Conservation (phyloP, 768 basidiomycete species). For the Neoboletus brunneissimus region DNA sequence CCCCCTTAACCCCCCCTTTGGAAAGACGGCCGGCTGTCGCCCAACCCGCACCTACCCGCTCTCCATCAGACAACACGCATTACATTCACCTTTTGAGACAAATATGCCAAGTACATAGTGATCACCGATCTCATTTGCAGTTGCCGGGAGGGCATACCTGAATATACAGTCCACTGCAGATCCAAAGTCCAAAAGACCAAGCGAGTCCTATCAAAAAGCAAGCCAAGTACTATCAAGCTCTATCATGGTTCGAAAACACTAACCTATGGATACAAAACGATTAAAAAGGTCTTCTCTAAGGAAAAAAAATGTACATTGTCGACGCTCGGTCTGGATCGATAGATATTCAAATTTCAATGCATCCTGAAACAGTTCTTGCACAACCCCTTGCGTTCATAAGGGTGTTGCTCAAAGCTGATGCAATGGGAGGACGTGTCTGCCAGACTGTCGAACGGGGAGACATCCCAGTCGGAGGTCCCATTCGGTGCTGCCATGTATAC, state of each 20-base stretch:
- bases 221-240: background rate
- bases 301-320: background rate
- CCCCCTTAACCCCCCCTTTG: too few relatives aligned
- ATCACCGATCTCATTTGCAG: background rate
- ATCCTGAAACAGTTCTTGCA: slow-evolving; percentile 66
- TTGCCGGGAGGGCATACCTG: background rate
- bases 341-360: slow-evolving; percentile 37
- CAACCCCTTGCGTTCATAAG: slow-evolving; percentile 61
- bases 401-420: slow-evolving; percentile 59
- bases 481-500: slow-evolving; percentile 31
- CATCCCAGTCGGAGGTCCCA: slow-evolving; percentile 37
- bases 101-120: background rate
- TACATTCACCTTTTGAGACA: background rate
- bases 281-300: background rate
- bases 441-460: slow-evolving; percentile 66
- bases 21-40: too few relatives aligned
- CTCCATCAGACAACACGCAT: background rate
- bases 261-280: slow-evolving; percentile 7
- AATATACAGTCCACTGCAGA: background rate
- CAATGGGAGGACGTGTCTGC: slow-evolving; percentile 49
- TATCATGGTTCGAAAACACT: background rate
- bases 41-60: background rate
- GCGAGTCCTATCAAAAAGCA: background rate
- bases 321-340: background rate
- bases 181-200: background rate